Evolutionary conservation across 352 stramenopile species (phyloP), one percentile per base, ranked within the genome.

Genomic region (Pythium graminicola): DNA sequence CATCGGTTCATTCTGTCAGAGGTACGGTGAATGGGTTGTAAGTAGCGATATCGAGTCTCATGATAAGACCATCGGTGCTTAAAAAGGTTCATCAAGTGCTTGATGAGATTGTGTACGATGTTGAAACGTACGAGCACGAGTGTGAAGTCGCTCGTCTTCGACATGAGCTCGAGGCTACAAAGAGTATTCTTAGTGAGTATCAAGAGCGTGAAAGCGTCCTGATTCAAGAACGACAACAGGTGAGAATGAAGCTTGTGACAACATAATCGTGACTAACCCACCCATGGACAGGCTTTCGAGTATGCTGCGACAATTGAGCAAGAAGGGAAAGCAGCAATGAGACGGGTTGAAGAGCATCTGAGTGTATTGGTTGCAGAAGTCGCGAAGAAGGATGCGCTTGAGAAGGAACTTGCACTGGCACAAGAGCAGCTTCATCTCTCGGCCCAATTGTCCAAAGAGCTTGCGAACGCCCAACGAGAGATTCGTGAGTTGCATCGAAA

Each of bases 81-180:
- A 20, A 51, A 13, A 31, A 89, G 75, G 76, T 89, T 29, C 69
- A 82, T 41, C 64, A 50, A 29, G 71, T 89, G 33, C 67, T 92
- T 36, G 72, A 83, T 32, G 81, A 89, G 55, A 89, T 92, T 70
- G 76, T 92, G 19, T 86, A 85, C 57, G 81, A 92, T 52, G 67
- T 92, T n/a, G 81, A 89, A 57, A 81, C 49, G 35, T 84, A 61
- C 24, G 76, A 79, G 17, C 57, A 78, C 55, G 76, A 89, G 46
- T 72, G 66, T 28, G 71, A 87, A 48, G 29, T 83, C 9, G 40
- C 60, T 3, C 57, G 22, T 3, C 43, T 89, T 31, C 55, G 54
- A 14, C 38, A 60, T 0, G 65, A 88, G 42, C 58, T 92, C 11
- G 22, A 45, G 11, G 23, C 47, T 22, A 50, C 65, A 1, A 62